Base-by-base conservation (phyloP, 805 yeast genomes). In the Blastobotrys muscicola region DNA sequence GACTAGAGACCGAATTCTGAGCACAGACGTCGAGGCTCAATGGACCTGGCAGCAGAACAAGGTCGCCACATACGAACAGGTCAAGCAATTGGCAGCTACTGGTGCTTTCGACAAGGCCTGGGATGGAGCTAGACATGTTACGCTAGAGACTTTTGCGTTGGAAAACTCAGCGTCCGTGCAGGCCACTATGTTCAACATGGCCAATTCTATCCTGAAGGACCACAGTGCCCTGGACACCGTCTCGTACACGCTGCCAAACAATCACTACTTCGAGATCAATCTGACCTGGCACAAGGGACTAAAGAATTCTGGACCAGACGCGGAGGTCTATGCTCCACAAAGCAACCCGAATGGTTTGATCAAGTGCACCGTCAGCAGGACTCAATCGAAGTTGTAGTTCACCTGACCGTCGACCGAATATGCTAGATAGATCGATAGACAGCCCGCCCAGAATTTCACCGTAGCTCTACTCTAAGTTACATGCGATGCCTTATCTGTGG, bases 151-250 rank as follows among this genome's bases (percentile, higher is more conserved):
- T 46, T 89, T 89, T 64, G 95, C 95, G 12, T 62, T 74, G 41
- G 95, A 89, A 65, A 78, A 85, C 64, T 85, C 95, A 8, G 78
- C 95, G n/a, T 83, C 94, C 20, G 97, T 89, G 38, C 97, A 89
- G 69, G 95, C 95, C 38, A 89, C 96, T 46, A 90, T 89, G 95
- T 89, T 76, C 72, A 84, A 86, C 72, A 89, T 89, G 92, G 74
- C 84, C 33, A 72, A 77, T 50, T 78, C 75, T 50, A 85, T 89
- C 50, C 72, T 89, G 59, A 69, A 67, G 40, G 58, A 56, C 41
- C 81, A 76, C 44, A 70, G 78, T 2, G 69, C 69, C 47, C 70
- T 89, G 44, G 74, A 69, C 49, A 70, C 70, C 36, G 95, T 87
- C 31, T 64, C 80, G 42, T 87, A 85, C 64, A 67, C 74, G 36